Evolutionary conservation across 106 monocot genomes (phyloP).

Genomic region (Apostasia ramifera): DNA sequence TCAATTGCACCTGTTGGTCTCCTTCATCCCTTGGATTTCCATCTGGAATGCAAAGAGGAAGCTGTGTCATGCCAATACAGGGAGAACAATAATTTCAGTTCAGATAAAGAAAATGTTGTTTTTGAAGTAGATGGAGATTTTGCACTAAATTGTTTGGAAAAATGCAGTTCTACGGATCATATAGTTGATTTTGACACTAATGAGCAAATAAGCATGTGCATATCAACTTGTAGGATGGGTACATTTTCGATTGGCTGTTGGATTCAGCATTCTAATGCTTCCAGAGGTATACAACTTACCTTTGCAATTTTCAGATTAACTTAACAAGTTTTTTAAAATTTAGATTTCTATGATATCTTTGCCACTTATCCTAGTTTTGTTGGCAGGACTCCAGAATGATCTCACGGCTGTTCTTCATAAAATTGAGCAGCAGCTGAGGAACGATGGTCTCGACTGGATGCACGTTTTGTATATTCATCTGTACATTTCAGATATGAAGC

Average conservation of each 20-base stretch:
- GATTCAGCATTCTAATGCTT: slow-evolving; percentile 33
- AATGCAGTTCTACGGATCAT: slow-evolving; percentile 13
- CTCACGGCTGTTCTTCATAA: slow-evolving; percentile 36
- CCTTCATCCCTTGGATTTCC: slow-evolving; percentile 78
- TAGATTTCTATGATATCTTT: not conserved
- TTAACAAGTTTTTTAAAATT: not conserved
- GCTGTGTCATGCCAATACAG: slow-evolving; percentile 10
- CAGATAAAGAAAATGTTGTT: slow-evolving; percentile 13
- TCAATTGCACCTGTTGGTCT: slow-evolving; percentile 92
- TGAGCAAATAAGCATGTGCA: slow-evolving; percentile 27
- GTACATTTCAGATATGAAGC: slow-evolving; percentile 81
- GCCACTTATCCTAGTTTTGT: not conserved
- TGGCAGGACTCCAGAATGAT: slow-evolving; percentile 56
- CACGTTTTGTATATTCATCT: slow-evolving; percentile 91
- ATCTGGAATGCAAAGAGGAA: slow-evolving; percentile 46
- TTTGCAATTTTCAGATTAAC: not conserved
- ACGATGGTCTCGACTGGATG: slow-evolving; percentile 62
- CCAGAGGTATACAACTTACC: slow-evolving; percentile 29
- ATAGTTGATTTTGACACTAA: slow-evolving; percentile 1
- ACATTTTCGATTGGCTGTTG: slow-evolving; percentile 74
- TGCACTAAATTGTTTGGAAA: slow-evolving; percentile 16
- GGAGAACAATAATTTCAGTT: slow-evolving; percentile 3
- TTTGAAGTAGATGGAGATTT: slow-evolving; percentile 44
- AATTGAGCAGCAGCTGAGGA: slow-evolving; percentile 50
- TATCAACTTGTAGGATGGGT: slow-evolving; percentile 45